Evolutionary conservation across 1,284 basidiomycete species (phyloP), one percentile per base, ranked within the genome.

Genomic region (Marasmius fiardii): DNA sequence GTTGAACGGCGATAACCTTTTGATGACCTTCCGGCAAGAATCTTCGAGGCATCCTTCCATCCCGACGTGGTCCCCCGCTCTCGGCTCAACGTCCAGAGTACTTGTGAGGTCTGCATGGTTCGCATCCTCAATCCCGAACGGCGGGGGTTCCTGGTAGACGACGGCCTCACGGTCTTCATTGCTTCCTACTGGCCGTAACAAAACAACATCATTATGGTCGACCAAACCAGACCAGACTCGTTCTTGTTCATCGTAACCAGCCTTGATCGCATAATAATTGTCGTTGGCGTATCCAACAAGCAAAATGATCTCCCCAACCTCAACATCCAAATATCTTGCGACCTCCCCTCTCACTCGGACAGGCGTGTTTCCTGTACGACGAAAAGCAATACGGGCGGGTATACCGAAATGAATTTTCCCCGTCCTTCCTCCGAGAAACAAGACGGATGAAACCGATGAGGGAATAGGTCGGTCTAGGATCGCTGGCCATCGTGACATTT

Each of bases 191-290:
- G 47, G 47, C 14, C 47, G 47, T 20, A 49, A 33, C 4, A 33
- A 10, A 31, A 49, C 7, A 31, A 49, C 47, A 26, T 49, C 47
- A 12, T 49, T 4, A 31, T 49, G 47, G 33, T 49, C 24, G 8
- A 49, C 26, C n/a, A 49, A 26, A 33, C 47, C 47, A 16, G 47
- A 49, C 47, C 47, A 49, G 24, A 49, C 47, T 18, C 47, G 47
- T 31, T 49, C 47, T 16, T 20, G 47, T 16, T n/a, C 28, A 18
- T 33, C 18, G 6, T 14, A n/a, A 16, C 47, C 16, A n/a, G 47
- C 47, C 28, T 49, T 28, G 47, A 49, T 49, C 14, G 47, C 47
- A 49, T 49, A 49, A 20, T 49, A 49, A 33, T 49, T 28, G n/a
- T 49, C 26, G 26, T 33, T 49, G 26, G 47, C 47, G 31, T 49